Percentiles rank a stretch among this genome's conserved stretches.
phyloP scores from a whole-genome alignment of 2,329 filamentous ascomycete genomes.

The Cladophialophora carrionii region DNA sequence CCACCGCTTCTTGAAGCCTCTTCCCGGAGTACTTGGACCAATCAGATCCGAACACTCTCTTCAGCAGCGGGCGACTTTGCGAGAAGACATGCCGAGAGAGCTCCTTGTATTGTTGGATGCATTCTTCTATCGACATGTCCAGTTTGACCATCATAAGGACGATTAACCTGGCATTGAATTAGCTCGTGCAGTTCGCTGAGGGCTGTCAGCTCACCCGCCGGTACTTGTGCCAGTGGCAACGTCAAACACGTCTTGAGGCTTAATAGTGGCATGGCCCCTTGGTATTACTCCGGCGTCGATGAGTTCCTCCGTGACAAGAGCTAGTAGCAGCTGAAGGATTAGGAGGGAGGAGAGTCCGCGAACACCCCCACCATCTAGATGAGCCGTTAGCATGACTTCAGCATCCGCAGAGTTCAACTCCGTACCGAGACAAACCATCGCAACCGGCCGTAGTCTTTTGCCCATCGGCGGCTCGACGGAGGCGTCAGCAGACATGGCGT shows the following conservation, averaged over 20 bases:
- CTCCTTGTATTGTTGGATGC: slow-evolving; percentile 48
- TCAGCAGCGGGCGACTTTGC: slow-evolving; percentile 24
- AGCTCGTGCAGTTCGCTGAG: neutral
- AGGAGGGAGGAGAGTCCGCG: slow-evolving; percentile 46
- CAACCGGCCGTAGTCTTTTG: slow-evolving; percentile 13
- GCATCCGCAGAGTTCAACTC: neutral
- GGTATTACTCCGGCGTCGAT: slow-evolving; percentile 24
- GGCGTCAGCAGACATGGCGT: neutral
- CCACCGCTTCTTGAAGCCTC: slow-evolving; percentile 26
- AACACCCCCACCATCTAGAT: slow-evolving; percentile 48
- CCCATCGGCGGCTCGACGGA: neutral
- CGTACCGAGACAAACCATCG: slow-evolving; percentile 33
- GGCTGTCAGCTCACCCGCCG: slow-evolving; percentile 42
- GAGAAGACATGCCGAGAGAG: slow-evolving; percentile 41
- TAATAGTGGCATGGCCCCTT: slow-evolving; percentile 15
- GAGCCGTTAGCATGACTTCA: slow-evolving; percentile 11
- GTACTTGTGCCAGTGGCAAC: slow-evolving; percentile 49
- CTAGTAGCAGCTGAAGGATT: slow-evolving; percentile 46
- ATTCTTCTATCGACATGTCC: slow-evolving; percentile 51
- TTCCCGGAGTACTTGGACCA: slow-evolving; percentile 30
- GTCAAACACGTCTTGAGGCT: slow-evolving; percentile 47
- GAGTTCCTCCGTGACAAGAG: slow-evolving; percentile 37
- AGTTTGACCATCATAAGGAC: slow-evolving; percentile 55
- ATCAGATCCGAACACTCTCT: slow-evolving; percentile 28
- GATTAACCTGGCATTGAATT: slow-evolving; percentile 46